These are phyloP conservation scores for Limtongozyma cylindracea DNA, from an alignment of 805 yeast species.

Conservation along the genomic window DNA sequence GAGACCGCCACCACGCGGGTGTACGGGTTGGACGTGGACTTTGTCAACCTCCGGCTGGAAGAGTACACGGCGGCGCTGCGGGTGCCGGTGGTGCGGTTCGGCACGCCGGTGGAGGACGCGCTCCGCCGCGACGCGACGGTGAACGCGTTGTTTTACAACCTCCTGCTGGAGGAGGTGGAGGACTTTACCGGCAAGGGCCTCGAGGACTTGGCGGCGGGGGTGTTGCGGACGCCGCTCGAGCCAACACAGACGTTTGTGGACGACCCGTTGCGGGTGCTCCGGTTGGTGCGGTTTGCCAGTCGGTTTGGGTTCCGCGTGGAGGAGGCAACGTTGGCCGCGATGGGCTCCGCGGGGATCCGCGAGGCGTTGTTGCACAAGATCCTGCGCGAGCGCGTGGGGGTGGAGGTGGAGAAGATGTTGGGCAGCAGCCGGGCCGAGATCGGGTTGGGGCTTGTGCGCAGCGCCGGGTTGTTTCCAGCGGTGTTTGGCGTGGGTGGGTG, in stretches of 20 bases:
- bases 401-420: constrained; percentile 61
- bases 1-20: constrained; percentile 89
- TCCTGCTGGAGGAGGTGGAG: constrained; percentile 43
- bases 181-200: constrained; percentile 68
- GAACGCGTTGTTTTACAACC: constrained; percentile 77
- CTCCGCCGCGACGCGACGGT: constrained; percentile 85
- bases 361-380: constrained; percentile 43
- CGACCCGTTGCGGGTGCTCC: constrained; percentile 76
- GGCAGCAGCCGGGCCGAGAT: constrained; percentile 30
- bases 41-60: constrained; percentile 78
- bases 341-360: constrained; percentile 34
- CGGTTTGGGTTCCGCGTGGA: constrained; percentile 50
- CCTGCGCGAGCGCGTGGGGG: constrained; percentile 76
- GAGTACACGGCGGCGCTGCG: constrained; percentile 63
- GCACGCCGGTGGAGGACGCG: constrained; percentile 86
- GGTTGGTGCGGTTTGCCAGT: constrained; percentile 71
- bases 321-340: constrained; percentile 27
- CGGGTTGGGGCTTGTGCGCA: constrained; percentile 34
- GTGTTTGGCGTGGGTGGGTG: constrained; percentile 24
- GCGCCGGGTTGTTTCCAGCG: constrained; percentile 25
- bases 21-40: constrained; percentile 70
- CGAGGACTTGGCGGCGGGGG: constrained; percentile 39
- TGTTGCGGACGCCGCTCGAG: constrained; percentile 69
- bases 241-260: constrained; percentile 74
- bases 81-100: constrained; percentile 64